Evolutionary conservation across 208 protist genomes (phyloP).

Genomic region (Herpetomonas samuelpessoai): DNA sequence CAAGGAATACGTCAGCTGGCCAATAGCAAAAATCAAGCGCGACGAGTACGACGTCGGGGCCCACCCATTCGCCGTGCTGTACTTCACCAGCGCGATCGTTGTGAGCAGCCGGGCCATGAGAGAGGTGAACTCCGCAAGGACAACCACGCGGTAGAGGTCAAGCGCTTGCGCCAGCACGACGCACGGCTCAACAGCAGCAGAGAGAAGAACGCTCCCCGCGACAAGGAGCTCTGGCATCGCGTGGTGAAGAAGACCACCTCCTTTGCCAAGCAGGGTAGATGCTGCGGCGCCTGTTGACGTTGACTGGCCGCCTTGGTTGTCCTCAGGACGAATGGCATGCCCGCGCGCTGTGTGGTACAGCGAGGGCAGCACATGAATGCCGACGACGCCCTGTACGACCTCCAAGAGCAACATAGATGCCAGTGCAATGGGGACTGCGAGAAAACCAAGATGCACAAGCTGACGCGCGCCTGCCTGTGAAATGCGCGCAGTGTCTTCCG

Average conservation of each 20-base stretch:
- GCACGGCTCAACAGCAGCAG: slow-evolving; percentile 55
- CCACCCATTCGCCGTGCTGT: background rate
- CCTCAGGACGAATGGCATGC: background rate
- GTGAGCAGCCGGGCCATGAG: slow-evolving; percentile 46
- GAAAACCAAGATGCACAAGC: slow-evolving; percentile 3
- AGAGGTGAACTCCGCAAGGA: slow-evolving; percentile 64
- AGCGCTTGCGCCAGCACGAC: slow-evolving; percentile 64
- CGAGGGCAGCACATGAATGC: slow-evolving; percentile 9
- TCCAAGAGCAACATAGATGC: slow-evolving; percentile 17
- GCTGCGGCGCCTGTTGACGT: no score
- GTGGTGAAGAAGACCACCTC: background rate
- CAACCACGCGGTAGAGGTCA: slow-evolving; percentile 54
- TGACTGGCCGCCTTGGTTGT: background rate
- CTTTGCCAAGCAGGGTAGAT: no score
- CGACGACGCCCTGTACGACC: slow-evolving; percentile 1
- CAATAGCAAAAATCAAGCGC: slow-evolving; percentile 57
- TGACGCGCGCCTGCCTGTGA: background rate
- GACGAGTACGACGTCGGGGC: slow-evolving; percentile 21
- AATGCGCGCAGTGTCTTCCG: background rate
- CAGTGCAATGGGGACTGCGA: slow-evolving; percentile 6
- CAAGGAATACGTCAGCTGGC: slow-evolving; percentile 49
- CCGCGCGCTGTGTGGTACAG: background rate
- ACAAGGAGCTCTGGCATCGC: slow-evolving; percentile 52
- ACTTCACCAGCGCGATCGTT: slow-evolving; percentile 32
- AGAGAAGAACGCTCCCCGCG: slow-evolving; percentile 35